Evolutionary conservation across 805 yeast species (phyloP).

Genomic region (Scheffersomyces coipomensis): DNA sequence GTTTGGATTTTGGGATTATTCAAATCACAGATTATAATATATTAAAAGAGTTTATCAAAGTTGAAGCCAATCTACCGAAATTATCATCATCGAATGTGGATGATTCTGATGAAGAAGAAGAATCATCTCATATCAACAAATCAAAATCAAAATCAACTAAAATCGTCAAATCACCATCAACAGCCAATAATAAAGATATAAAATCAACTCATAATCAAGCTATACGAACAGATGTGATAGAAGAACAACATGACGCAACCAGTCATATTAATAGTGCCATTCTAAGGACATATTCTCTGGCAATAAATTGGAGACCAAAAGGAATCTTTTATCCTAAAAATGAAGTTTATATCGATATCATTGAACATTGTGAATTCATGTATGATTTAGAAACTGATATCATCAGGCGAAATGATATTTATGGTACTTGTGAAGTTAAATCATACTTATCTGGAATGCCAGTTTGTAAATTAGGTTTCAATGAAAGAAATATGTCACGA

Average conservation of each 20-base stretch:
- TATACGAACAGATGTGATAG: conserved; percentile 27
- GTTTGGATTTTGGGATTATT: conserved; percentile 85
- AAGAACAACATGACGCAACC: conserved; percentile 13
- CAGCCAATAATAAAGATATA: conserved; percentile 14
- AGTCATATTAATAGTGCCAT: conserved; percentile 60
- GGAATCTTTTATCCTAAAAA: conserved; percentile 45
- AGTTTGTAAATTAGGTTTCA: conserved; percentile 38
- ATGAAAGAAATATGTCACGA: conserved; percentile 35
- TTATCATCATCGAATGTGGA: conserved; percentile 1
- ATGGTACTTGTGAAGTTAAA: conserved; percentile 33
- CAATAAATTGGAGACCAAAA: conserved; percentile 45
- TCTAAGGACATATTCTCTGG: conserved; percentile 70
- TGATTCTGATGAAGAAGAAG: conserved; percentile 8
- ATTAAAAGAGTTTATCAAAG: conserved; percentile 72
- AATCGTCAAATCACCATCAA: background rate
- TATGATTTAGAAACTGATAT: conserved; percentile 28
- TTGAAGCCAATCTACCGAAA: conserved; percentile 37
- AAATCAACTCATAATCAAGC: conserved; percentile 41
- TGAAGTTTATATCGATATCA: conserved; percentile 41
- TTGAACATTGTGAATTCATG: conserved; percentile 36
- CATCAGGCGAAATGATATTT: conserved; percentile 30
- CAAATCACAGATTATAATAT: conserved; percentile 81
- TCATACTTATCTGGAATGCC: conserved; percentile 48
- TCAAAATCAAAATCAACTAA: conserved; percentile 1
- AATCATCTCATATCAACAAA: conserved; percentile 2